A percentile compares a stretch with the other conserved stretches of the same genome.
These are phyloP conservation scores for Voacanga thouarsii DNA, from an alignment of 257 asterid genomes.

Conservation along the genomic window DNA sequence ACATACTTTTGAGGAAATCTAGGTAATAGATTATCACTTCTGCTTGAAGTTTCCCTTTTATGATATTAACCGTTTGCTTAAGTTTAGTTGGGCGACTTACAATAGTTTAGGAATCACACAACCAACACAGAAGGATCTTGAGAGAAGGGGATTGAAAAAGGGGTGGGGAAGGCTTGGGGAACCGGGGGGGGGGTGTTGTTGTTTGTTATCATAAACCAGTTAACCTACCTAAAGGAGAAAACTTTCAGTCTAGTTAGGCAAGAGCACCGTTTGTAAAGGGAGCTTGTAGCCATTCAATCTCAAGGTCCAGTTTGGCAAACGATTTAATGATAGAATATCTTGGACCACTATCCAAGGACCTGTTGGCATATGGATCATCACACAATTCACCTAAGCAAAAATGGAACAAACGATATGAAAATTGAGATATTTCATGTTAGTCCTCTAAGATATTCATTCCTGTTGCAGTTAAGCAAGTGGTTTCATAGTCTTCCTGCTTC, in stretches of 20 bases:
- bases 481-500: not conserved
- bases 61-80: too few species aligned
- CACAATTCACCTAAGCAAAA: not conserved
- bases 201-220: too few species aligned
- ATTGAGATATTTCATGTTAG: not conserved
- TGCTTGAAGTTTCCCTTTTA: not conserved
- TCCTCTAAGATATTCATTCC: not conserved
- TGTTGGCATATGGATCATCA: not conserved
- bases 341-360: not conserved
- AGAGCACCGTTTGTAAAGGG: not conserved
- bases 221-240: not conserved
- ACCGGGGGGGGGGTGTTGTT: too few species aligned
- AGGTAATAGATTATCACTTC: slow-evolving; percentile 25
- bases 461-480: not conserved
- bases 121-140: not conserved
- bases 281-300: not conserved
- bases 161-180: not conserved
- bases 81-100: too few species aligned
- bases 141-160: too few species aligned
- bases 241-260: not conserved
- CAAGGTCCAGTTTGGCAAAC: not conserved
- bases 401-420: not conserved
- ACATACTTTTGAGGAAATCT: slow-evolving; percentile 28
- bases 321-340: not conserved
- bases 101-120: too few species aligned